Base-by-base conservation (phyloP, 1,139 yeast genomes). In the Yamadazyma sp. region DNA sequence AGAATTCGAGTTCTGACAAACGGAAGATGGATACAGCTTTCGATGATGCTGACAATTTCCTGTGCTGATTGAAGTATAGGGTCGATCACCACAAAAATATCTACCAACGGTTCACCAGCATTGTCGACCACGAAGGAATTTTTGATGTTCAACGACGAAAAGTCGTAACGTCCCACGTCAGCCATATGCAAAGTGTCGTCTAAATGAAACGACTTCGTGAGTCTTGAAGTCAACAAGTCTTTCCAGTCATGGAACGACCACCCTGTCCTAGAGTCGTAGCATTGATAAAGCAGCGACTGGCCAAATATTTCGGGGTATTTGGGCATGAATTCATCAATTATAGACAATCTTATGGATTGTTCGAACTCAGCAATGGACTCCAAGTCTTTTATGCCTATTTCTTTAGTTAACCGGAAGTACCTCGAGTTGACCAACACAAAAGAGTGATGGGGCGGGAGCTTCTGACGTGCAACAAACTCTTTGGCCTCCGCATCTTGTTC, bases 61-160 rank as follows among this genome's bases (percentile, higher is more conserved):
- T 87, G 97, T 0, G 95, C 76, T 17, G 66, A 54, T 48, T 84
- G 88, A 42, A 77, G 75, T 4, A 81, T 58, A 1, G 98, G 98
- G 57, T 92, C 91, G 31, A 87, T 51, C 2, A 86, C 64, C 1
- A 85, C 66, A 5, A 78, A 60, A 2, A 91, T 54, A 43, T 82
- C 83, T 15, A 81, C 58, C 14, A 64, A 59, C 11, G 59, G 54
- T 2, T 52, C 44, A 0, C 39, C 37, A 5, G 46, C 46, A 17
- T 55, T 51, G n/a, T 58, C 50, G n/a, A 67, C 47, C 10, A 63
- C 64, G 30, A 70, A 48, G 8, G 68, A 51, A 46, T 67, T 55
- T 3, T 57, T 55, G 37, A 55, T 54, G 29, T 64, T 61, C 44
- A 75, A 51, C 2, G 66, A 59, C 8, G 65, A 55, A 39, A 80